phyloP scores from a whole-genome alignment of 2,329 filamentous ascomycete genomes.

The Emergomyces orientalis region DNA sequence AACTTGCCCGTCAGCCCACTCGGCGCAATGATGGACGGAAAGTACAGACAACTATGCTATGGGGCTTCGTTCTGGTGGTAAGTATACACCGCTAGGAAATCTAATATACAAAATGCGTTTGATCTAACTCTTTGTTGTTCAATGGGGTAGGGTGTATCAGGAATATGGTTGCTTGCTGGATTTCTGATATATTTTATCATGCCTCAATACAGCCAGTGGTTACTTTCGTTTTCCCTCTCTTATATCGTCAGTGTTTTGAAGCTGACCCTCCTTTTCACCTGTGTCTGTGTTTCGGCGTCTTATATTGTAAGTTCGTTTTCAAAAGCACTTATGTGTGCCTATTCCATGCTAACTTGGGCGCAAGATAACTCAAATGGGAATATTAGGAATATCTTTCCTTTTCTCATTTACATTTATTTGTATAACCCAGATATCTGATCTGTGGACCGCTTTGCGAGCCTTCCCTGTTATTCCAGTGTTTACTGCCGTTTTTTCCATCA shows the following conservation, averaged over 20 bases:
- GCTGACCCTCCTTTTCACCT: conserved; percentile 28
- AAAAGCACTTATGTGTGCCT: neutral
- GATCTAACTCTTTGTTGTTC: neutral
- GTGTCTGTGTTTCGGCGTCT: conserved; percentile 29
- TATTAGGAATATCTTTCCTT: conserved; percentile 32
- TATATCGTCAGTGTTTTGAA: conserved; percentile 25
- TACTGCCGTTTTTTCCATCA: conserved; percentile 24
- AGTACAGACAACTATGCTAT: conserved; percentile 12
- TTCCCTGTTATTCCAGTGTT: conserved; percentile 26
- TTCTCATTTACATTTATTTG: conserved; percentile 28
- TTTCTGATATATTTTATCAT: conserved; percentile 8
- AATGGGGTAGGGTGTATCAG: conserved; percentile 8
- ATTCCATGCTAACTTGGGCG: conserved; percentile 12
- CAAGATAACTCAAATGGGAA: conserved; percentile 34
- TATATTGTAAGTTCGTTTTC: conserved; percentile 30
- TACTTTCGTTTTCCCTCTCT: neutral
- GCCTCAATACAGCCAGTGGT: conserved; percentile 4
- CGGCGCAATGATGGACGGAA: conserved; percentile 5
- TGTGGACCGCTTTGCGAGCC: conserved; percentile 27
- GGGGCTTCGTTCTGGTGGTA: conserved; percentile 14
- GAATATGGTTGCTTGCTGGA: conserved; percentile 8
- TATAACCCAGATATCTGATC: conserved; percentile 24
- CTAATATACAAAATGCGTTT: neutral
- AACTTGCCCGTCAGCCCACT: conserved; percentile 13
- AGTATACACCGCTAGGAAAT: neutral